Evolutionary conservation across 2,329 filamentous ascomycete species (phyloP).

Genomic region (Botrytis porri): DNA sequence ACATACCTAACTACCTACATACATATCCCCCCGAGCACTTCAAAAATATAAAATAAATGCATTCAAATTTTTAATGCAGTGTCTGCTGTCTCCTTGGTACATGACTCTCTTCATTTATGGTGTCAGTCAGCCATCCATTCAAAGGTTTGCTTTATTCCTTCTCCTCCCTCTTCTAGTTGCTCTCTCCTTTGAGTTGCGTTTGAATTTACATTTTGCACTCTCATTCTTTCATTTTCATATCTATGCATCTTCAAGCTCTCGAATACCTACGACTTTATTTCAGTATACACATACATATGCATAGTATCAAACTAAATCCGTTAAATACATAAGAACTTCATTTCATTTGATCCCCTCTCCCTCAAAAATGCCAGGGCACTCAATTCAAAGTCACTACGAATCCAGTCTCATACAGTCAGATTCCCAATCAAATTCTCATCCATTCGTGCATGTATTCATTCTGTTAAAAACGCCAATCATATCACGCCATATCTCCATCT

Average conservation of each 20-base stretch:
- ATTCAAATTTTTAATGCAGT: background rate
- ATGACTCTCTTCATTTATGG: background rate
- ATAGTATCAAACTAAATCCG: background rate
- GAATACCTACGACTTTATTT: background rate
- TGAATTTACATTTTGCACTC: background rate
- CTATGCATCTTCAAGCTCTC: background rate
- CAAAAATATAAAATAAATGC: background rate
- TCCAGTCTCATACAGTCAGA: background rate
- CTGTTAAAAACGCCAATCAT: conserved; percentile 68
- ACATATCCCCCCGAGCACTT: background rate
- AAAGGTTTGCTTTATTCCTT: background rate
- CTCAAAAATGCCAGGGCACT: conserved; percentile 53
- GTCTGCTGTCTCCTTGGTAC: background rate
- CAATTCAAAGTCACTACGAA: background rate
- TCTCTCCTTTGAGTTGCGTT: background rate
- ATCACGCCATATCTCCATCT: conserved; percentile 42
- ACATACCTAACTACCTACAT: background rate
- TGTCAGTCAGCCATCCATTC: background rate
- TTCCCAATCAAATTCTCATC: background rate
- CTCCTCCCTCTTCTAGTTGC: background rate
- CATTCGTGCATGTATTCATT: background rate
- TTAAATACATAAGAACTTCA: conserved; percentile 54
- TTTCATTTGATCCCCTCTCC: conserved; percentile 72
- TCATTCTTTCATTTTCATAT: background rate
- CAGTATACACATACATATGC: background rate